Percentiles rank a stretch among this genome's conserved stretches.
phyloP scores from a whole-genome alignment of 345 rosid species.

The Moricandia moricandioides region DNA sequence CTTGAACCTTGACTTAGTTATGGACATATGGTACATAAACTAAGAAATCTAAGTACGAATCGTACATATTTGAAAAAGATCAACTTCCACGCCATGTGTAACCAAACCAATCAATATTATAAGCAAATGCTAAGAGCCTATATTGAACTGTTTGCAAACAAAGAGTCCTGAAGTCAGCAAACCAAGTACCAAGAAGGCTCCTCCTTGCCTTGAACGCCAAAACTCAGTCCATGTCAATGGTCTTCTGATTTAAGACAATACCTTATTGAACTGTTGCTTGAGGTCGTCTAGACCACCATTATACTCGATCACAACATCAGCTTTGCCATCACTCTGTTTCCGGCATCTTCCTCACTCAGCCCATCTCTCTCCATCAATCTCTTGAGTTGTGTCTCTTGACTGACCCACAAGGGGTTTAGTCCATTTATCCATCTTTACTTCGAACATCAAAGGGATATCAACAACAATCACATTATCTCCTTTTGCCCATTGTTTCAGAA shows the following conservation, averaged over 20 bases:
- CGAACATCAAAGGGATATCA: conserved; percentile 80
- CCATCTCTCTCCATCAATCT: conserved; percentile 74
- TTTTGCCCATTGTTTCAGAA: conserved; percentile 68
- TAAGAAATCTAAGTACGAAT: background rate
- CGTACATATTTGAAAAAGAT: background rate
- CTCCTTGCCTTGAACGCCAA: conserved; percentile 84
- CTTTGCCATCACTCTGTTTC: conserved; percentile 66
- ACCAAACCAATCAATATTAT: background rate
- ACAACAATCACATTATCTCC: conserved; percentile 70
- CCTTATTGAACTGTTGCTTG: conserved; percentile 53
- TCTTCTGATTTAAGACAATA: conserved; percentile 49
- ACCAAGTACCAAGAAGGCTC: conserved; percentile 53
- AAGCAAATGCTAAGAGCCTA: conserved; percentile 5
- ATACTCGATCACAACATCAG: conserved; percentile 82
- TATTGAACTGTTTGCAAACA: conserved; percentile 42
- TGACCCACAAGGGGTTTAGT: conserved; percentile 74
- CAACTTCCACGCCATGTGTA: background rate
- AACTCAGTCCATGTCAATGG: conserved; percentile 83
- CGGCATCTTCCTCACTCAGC: conserved; percentile 64
- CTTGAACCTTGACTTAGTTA: no score
- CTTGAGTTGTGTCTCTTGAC: conserved; percentile 64
- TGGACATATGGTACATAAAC: no score
- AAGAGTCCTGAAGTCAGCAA: conserved; percentile 46
- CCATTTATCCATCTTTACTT: conserved; percentile 82
- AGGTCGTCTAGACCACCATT: conserved; percentile 66